Percentiles rank a stretch among this genome's conserved stretches.
These are phyloP conservation scores for Aureobasidium sp. DNA, from an alignment of 2,329 filamentous ascomycete species.

Conservation along the genomic window DNA sequence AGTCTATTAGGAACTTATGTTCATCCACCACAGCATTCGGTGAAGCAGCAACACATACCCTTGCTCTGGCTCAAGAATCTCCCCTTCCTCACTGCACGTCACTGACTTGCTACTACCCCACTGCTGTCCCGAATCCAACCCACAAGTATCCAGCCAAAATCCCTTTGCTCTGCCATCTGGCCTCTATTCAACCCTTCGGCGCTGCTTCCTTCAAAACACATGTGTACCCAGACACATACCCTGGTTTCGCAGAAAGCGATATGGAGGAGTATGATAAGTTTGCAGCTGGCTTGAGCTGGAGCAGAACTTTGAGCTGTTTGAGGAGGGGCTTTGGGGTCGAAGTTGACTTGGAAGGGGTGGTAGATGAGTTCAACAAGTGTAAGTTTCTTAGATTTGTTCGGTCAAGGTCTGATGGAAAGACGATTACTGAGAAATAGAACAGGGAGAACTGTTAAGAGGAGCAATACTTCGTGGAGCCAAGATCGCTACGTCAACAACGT, in stretches of 20 bases:
- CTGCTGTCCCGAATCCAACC: constrained; percentile 31
- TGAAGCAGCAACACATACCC: constrained; percentile 33
- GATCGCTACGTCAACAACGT: constrained; percentile 27
- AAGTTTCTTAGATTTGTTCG: neutral
- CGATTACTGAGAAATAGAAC: no score
- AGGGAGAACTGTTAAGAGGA: no score
- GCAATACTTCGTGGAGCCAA: no score
- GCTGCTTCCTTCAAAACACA: constrained; percentile 35
- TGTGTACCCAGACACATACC: constrained; percentile 31
- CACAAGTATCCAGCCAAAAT: constrained; percentile 29
- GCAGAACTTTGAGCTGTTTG: constrained; percentile 33
- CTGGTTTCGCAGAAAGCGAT: constrained; percentile 38
- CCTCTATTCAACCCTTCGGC: constrained; percentile 29
- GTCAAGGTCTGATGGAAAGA: neutral
- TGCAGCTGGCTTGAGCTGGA: constrained; percentile 37
- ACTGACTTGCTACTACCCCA: constrained; percentile 39
- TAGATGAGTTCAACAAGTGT: constrained; percentile 28
- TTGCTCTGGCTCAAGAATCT: constrained; percentile 36
- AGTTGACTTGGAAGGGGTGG: constrained; percentile 29
- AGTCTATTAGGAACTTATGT: no score
- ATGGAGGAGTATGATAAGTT: constrained; percentile 34
- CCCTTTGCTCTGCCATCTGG: constrained; percentile 28
- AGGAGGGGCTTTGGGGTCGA: constrained; percentile 26
- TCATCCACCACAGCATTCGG: constrained; percentile 29
- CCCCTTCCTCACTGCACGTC: constrained; percentile 32